A percentile compares a stretch with the other conserved stretches of the same genome.
These are phyloP conservation scores for Herpetospermum pedunculosum DNA, from an alignment of 306 rosid species.

Conservation along the genomic window DNA sequence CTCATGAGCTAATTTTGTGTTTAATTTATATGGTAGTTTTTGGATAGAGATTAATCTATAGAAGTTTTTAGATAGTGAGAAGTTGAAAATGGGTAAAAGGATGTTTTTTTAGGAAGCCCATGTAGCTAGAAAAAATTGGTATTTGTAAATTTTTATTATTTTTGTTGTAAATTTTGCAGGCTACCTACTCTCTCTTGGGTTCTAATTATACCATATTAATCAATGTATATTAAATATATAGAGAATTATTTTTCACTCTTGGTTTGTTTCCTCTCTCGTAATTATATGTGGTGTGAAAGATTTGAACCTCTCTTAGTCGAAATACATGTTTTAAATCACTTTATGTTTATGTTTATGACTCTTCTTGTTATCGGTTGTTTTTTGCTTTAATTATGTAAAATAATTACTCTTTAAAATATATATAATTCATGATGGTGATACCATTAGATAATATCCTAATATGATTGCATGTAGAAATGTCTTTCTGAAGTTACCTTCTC, in stretches of 20 bases:
- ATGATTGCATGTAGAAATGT: constrained; percentile 1
- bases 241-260: too few species aligned
- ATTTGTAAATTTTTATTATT: background rate
- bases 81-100: background rate
- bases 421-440: background rate
- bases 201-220: background rate
- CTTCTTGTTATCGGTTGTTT: background rate
- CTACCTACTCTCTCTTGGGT: background rate
- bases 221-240: constrained; percentile 1
- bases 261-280: too few species aligned
- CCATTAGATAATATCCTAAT: too few species aligned
- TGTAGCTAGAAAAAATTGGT: background rate
- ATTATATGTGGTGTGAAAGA: too few species aligned
- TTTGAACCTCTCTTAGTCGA: too few species aligned
- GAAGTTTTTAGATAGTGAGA: background rate
- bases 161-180: background rate
- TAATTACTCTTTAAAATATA: background rate
- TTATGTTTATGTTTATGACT: too few species aligned
- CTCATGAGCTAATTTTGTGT: background rate
- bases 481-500: background rate
- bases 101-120: background rate
- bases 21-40: background rate
- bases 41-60: background rate
- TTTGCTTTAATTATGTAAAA: background rate
- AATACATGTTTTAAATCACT: too few species aligned